Conservation (phyloP, 2,329 filamentous ascomycete genomes). For the Xylariaceae sp. region DNA sequence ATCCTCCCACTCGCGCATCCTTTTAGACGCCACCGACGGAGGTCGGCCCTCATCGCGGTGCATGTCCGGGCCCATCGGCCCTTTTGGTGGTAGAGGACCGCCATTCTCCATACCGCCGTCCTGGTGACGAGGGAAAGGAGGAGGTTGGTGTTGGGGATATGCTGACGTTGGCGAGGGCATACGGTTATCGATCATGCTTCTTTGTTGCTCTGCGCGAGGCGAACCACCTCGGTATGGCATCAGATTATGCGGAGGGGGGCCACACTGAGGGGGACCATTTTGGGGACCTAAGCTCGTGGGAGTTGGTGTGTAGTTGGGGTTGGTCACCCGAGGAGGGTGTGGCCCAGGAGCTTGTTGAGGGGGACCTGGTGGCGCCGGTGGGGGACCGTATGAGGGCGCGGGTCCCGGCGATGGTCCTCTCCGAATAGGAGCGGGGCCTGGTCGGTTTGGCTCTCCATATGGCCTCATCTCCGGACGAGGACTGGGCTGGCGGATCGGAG, state of each 20-base stretch:
- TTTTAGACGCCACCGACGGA: conserved; percentile 74
- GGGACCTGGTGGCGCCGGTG: conserved; percentile 41
- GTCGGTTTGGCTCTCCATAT: conserved; percentile 63
- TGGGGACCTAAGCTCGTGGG: conserved; percentile 31
- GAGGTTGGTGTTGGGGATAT: conserved; percentile 71
- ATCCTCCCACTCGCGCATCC: conserved; percentile 89
- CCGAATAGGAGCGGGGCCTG: conserved; percentile 46
- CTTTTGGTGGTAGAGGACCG: conserved; percentile 56
- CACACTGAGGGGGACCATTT: conserved; percentile 44
- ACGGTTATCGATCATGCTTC: conserved; percentile 73
- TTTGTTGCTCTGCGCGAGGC: conserved; percentile 73
- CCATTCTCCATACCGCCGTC: conserved; percentile 62
- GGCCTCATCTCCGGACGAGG: conserved; percentile 70
- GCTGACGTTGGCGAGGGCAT: conserved; percentile 88
- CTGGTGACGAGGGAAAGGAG: conserved; percentile 66
- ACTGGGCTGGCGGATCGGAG: conserved; percentile 68
- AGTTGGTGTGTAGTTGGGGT: conserved; percentile 38
- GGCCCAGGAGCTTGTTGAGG: conserved; percentile 41
- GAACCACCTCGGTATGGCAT: conserved; percentile 75
- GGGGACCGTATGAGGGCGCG: conserved; percentile 49
- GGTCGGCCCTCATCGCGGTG: conserved; percentile 72
- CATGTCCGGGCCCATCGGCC: conserved; percentile 59
- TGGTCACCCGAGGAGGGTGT: conserved; percentile 44
- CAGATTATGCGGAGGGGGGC: conserved; percentile 46
- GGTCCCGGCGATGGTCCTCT: conserved; percentile 54